These are phyloP conservation scores for Fusarium burgessii DNA, from an alignment of 2,329 filamentous ascomycete species.

Conservation along the genomic window DNA sequence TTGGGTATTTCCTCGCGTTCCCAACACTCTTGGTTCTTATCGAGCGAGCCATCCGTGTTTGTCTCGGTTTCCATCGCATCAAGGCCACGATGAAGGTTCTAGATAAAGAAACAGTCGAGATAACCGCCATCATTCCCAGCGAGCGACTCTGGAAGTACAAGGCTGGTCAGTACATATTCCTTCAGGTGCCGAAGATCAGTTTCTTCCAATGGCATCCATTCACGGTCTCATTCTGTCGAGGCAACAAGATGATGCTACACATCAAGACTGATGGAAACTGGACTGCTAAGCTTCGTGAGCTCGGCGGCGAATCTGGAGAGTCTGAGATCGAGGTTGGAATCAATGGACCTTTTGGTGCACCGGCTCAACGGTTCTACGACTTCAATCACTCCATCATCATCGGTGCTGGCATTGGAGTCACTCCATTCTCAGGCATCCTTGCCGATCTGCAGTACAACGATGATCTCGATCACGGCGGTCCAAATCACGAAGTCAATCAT, in stretches of 20 bases:
- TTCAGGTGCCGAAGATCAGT: conserved; percentile 65
- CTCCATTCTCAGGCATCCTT: conserved; percentile 68
- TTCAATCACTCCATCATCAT: conserved; percentile 68
- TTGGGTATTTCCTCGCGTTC: conserved; percentile 67
- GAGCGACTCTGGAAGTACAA: conserved; percentile 64
- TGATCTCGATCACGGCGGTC: conserved; percentile 51
- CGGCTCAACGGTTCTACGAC: conserved; percentile 69
- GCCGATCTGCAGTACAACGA: conserved; percentile 64
- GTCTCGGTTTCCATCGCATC: conserved; percentile 62
- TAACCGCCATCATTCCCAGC: conserved; percentile 61
- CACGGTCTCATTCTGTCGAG: conserved; percentile 67
- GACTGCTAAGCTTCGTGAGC: conserved; percentile 60
- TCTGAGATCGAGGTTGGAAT: conserved; percentile 62
- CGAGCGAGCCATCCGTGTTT: conserved; percentile 60
- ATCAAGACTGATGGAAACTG: conserved; percentile 71
- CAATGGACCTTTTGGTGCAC: conserved; percentile 69
- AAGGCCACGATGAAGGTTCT: conserved; percentile 61
- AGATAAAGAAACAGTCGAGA: conserved; percentile 64
- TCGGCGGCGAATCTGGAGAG: conserved; percentile 53
- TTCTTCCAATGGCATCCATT: conserved; percentile 71
- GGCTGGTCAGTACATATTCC: conserved; percentile 68
- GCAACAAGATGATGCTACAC: conserved; percentile 64
- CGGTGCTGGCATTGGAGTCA: conserved; percentile 68
- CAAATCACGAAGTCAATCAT: conserved; percentile 16
- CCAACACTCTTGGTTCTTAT: conserved; percentile 63